Evolutionary conservation across 139 green algal genomes (phyloP).

Genomic region (Picochlorum sp.): DNA sequence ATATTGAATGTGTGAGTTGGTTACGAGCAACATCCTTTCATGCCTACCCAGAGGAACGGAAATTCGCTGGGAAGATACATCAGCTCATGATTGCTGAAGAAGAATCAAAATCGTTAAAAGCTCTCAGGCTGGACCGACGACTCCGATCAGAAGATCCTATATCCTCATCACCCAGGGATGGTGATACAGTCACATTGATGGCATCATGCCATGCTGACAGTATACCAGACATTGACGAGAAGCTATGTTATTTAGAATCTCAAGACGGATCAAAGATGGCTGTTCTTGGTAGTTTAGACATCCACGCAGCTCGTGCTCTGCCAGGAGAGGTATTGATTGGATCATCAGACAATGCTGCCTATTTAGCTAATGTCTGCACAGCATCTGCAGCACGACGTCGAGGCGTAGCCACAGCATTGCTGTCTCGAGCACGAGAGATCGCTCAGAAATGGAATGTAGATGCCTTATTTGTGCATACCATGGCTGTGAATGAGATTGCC

Average conservation of each 20-base stretch:
- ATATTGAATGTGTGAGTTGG: conserved; percentile 27
- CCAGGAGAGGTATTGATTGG: conserved; percentile 39
- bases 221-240: background rate
- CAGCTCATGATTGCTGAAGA: conserved; percentile 37
- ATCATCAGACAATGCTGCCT: conserved; percentile 26
- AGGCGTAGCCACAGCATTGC: conserved; percentile 27
- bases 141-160: background rate
- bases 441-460: conserved; percentile 29
- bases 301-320: conserved; percentile 28
- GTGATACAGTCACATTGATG: background rate
- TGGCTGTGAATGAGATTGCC: conserved; percentile 37
- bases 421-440: conserved; percentile 15
- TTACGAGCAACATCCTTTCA: conserved; percentile 41
- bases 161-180: background rate
- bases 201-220: background rate
- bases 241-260: background rate
- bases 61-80: conserved; percentile 44
- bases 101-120: conserved; percentile 30
- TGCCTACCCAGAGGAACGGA: conserved; percentile 41
- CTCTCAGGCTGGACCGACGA: conserved; percentile 9
- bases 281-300: conserved; percentile 37
- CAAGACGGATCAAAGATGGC: background rate
- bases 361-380: conserved; percentile 47
- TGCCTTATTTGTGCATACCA: conserved; percentile 40
- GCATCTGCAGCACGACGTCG: conserved; percentile 19